Base-by-base conservation (phyloP, 352 stramenopile species). In the Globisporangium okanoganense region DNA sequence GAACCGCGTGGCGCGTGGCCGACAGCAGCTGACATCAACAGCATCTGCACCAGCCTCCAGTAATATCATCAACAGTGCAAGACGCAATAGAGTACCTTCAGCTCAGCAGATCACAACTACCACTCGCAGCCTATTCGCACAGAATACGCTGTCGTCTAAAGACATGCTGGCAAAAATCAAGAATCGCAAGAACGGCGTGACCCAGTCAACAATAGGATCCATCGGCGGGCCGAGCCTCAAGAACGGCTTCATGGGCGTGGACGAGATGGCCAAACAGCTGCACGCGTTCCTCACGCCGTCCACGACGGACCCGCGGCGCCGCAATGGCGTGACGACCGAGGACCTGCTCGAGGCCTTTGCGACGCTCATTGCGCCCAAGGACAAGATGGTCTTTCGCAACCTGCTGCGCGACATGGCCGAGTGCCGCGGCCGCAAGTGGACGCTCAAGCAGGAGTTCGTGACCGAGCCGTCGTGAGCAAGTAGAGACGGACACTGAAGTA, bases 331-430 rank as follows among this genome's bases (percentile, higher is more conserved):
- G 22, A 94, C 92, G 41, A 98, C 92, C 0, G 84, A 96, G 58
- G 72, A 95, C 55, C 75, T 98, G 31, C 71, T 98, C 8, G 79
- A 92, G 14, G 75, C 78, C 58, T 98, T 98, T 66, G 83, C 67
- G 24, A 69, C 85, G 18, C 71, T 98, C 24, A 73, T 95, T 13
- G 79, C 87, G 27, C 76, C 76, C n/a, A 90, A 94, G 61, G 85
- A 96, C 71, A 96, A 96, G 60, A 72, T 94, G 25, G 71, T 95
- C 18, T 96, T 96, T 59, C 82, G 87, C 18, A 89, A 91, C 33
- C 62, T 96, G 49, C 69, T 96, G 57, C 84, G 81, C 56, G 81
- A 91, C 45, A 94, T 96, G 72, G 87, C 87, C 1, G 72, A 80
- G 22, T 92, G 84, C 56, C 75, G 70, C 7, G 74, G 71, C 27